Conservation (phyloP, 768 basidiomycete genomes). For the Cystobasidium ongulense region DNA sequence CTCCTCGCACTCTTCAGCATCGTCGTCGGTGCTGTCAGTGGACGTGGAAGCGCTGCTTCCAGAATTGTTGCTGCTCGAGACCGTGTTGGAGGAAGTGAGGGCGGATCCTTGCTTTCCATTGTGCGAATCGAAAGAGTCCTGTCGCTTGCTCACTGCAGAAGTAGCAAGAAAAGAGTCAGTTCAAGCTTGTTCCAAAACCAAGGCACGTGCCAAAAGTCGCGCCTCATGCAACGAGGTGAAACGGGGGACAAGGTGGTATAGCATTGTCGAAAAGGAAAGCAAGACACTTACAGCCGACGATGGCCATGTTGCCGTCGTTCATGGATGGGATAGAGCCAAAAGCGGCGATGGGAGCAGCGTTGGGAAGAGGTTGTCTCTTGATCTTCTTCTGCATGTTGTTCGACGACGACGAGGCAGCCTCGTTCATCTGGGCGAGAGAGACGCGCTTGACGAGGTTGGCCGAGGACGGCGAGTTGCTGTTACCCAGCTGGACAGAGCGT, state of each 20-base stretch:
- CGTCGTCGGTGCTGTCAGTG: background rate
- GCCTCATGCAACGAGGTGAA: background rate
- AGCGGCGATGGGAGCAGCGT: background rate
- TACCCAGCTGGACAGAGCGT: background rate
- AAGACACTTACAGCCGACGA: background rate
- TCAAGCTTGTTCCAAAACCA: background rate
- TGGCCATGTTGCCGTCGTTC: constrained; percentile 2
- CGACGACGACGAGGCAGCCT: too few species aligned
- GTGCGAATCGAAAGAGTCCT: background rate
- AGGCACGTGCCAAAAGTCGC: background rate
- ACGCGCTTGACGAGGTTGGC: background rate
- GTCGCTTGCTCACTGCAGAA: background rate
- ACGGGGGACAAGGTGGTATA: background rate
- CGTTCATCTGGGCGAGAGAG: background rate
- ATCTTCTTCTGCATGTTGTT: background rate
- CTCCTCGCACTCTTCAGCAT: background rate
- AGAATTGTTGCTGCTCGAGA: background rate
- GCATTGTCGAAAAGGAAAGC: background rate
- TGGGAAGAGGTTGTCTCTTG: constrained; percentile 1
- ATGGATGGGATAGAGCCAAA: constrained; percentile 1
- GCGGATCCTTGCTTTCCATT: constrained; percentile 13
- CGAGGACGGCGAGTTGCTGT: background rate
- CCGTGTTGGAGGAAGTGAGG: background rate
- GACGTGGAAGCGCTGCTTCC: background rate
- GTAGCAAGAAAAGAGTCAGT: background rate